Evolutionary conservation across 75 land plant species (phyloP).

Genomic region (Ceratopteris richardii): DNA sequence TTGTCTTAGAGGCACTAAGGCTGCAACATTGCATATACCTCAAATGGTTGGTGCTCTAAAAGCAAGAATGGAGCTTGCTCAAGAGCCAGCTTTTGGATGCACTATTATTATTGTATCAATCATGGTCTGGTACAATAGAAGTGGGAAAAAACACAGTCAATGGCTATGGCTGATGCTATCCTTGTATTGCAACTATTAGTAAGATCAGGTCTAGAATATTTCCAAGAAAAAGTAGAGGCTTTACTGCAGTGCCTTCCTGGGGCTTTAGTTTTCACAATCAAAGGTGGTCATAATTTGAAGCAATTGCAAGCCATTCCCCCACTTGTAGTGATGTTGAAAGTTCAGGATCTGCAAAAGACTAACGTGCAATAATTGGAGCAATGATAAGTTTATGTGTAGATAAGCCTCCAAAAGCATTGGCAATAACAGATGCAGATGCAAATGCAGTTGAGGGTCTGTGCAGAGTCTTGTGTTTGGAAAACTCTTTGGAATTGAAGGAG

Average conservation of each 20-base stretch:
- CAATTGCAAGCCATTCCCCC: constrained; percentile 93
- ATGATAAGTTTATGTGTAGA: constrained; percentile 61
- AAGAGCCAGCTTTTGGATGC: constrained; percentile 92
- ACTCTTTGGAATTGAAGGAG: constrained; percentile 85
- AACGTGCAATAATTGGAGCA: constrained; percentile 90
- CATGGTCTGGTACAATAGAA: constrained; percentile 76
- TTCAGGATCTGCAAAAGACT: constrained; percentile 83
- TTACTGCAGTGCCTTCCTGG: constrained; percentile 94
- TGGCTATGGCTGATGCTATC: constrained; percentile 94
- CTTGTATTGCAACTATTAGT: constrained; percentile 80
- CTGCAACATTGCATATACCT: constrained; percentile 73
- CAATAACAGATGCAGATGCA: constrained; percentile 86
- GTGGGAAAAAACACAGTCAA: constrained; percentile 81
- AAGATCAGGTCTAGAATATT: constrained; percentile 79
- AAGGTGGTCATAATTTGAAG: constrained; percentile 88
- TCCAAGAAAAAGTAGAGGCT: constrained; percentile 88
- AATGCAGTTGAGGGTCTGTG: no score
- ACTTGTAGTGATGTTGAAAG: constrained; percentile 81
- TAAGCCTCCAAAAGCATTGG: constrained; percentile 79
- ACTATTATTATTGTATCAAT: constrained; percentile 72
- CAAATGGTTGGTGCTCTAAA: constrained; percentile 86
- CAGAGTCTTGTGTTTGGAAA: no score
- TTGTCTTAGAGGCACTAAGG: constrained; percentile 84
- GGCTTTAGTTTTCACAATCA: constrained; percentile 75
- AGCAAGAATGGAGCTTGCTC: constrained; percentile 84